Evolutionary conservation across 1,139 yeast genomes (phyloP).

Genomic region (Dujonia santamariae): DNA sequence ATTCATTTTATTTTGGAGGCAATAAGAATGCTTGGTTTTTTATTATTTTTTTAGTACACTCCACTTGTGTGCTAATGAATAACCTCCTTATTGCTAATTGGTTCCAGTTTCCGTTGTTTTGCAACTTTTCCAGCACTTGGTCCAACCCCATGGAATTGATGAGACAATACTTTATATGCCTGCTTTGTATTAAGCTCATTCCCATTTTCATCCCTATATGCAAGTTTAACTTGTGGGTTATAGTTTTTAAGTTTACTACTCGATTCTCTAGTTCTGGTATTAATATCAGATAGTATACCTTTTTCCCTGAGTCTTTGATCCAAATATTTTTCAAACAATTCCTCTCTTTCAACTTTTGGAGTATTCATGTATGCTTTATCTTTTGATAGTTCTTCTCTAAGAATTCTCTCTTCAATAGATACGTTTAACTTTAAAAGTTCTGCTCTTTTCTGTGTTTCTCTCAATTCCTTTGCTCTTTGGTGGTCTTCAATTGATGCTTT

Average conservation of each 20-base stretch:
- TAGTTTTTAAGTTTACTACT: conserved; percentile 37
- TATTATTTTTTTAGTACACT: neutral
- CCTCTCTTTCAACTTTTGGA: conserved; percentile 27
- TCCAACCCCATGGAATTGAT: conserved; percentile 73
- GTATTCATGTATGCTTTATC: conserved; percentile 30
- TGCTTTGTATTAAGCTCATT: conserved; percentile 62
- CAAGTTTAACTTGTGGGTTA: conserved; percentile 62
- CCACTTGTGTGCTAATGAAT: neutral
- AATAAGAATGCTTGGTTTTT: neutral
- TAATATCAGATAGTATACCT: conserved; percentile 15
- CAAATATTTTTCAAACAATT: conserved; percentile 24
- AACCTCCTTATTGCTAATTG: neutral
- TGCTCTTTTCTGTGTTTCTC: conserved; percentile 28
- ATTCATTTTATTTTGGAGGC: no score
- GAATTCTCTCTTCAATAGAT: conserved; percentile 34
- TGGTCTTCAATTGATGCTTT: conserved; percentile 13
- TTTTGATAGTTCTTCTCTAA: conserved; percentile 37
- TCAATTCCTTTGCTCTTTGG: conserved; percentile 18
- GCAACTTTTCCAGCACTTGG: conserved; percentile 13
- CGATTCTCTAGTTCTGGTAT: conserved; percentile 1
- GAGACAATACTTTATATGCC: conserved; percentile 84
- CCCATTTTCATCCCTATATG: conserved; percentile 73
- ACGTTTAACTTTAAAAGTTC: conserved; percentile 32
- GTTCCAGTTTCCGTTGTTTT: conserved; percentile 7
- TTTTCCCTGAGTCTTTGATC: conserved; percentile 29